phyloP scores from a whole-genome alignment of 2,329 filamentous ascomycete genomes.

The Botrytis elliptica region DNA sequence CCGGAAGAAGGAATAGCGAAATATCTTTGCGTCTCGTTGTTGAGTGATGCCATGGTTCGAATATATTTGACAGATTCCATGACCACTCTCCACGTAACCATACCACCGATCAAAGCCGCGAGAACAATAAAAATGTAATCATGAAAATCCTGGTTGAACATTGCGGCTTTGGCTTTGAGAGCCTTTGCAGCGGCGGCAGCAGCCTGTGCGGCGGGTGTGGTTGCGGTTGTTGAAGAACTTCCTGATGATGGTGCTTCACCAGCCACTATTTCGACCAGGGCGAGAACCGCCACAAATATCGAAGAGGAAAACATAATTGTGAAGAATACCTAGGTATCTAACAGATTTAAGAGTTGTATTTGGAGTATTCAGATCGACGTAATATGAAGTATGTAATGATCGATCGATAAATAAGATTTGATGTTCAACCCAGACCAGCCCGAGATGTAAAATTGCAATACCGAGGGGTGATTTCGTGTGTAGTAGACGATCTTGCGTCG shows the following conservation, averaged over 20 bases:
- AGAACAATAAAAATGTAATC: constrained; percentile 63
- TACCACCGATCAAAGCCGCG: constrained; percentile 58
- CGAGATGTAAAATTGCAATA: constrained; percentile 5
- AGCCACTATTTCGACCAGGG: constrained; percentile 29
- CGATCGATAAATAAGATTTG: neutral
- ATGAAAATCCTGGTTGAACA: constrained; percentile 53
- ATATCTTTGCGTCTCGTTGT: constrained; percentile 76
- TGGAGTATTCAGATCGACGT: neutral
- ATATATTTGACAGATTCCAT: constrained; percentile 65
- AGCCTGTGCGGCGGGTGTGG: constrained; percentile 11
- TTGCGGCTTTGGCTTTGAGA: constrained; percentile 29
- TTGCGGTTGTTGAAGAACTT: constrained; percentile 20
- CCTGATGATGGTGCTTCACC: constrained; percentile 21
- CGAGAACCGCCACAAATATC: constrained; percentile 27
- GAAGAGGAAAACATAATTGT: constrained; percentile 30
- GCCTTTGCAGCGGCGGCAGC: constrained; percentile 25
- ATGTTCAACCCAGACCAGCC: constrained; percentile 1
- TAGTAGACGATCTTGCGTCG: constrained; percentile 19
- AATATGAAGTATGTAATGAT: neutral
- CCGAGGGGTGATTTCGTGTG: neutral
- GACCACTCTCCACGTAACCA: constrained; percentile 66
- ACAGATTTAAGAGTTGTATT: neutral
- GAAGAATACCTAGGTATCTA: neutral
- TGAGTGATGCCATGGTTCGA: constrained; percentile 71
- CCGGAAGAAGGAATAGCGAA: constrained; percentile 60